Evolutionary conservation across 345 rosid genomes (phyloP).

Genomic region (Capsella bursapastoris): DNA sequence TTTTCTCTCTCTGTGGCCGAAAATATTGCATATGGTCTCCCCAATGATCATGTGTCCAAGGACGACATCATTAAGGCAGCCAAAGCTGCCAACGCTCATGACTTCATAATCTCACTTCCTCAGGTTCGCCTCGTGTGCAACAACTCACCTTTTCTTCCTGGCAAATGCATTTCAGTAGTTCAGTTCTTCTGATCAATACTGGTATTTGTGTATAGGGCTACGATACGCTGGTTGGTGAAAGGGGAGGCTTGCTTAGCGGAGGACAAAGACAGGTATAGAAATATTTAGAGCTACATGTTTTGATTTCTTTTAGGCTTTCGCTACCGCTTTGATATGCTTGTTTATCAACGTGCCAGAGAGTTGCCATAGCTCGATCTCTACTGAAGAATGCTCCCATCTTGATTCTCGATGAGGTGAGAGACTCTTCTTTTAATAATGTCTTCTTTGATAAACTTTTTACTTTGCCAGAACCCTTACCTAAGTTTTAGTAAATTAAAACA

Average conservation of each 20-base stretch:
- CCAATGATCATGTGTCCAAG: conserved; percentile 84
- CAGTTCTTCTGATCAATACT: conserved; percentile 27
- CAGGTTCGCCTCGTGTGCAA: conserved; percentile 54
- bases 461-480: conserved; percentile 17
- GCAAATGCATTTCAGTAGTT: conserved; percentile 2
- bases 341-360: conserved; percentile 58
- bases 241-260: conserved; percentile 92
- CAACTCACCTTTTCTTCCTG: conserved; percentile 28
- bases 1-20: conserved; percentile 92
- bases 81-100: conserved; percentile 97
- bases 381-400: conserved; percentile 86
- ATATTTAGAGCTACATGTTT: neutral
- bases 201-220: conserved; percentile 67
- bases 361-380: conserved; percentile 91
- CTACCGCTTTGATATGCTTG: conserved; percentile 13
- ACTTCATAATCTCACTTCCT: conserved; percentile 89
- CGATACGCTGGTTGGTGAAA: conserved; percentile 90
- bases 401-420: conserved; percentile 82
- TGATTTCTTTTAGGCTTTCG: neutral
- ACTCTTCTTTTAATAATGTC: conserved; percentile 7
- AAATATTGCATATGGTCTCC: conserved; percentile 97
- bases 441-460: neutral
- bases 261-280: conserved; percentile 89
- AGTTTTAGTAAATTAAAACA: conserved; percentile 4
- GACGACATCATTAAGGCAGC: conserved; percentile 91